Conservation (phyloP, 1,139 yeast genomes). For the Blastobotrys capitulatus region DNA sequence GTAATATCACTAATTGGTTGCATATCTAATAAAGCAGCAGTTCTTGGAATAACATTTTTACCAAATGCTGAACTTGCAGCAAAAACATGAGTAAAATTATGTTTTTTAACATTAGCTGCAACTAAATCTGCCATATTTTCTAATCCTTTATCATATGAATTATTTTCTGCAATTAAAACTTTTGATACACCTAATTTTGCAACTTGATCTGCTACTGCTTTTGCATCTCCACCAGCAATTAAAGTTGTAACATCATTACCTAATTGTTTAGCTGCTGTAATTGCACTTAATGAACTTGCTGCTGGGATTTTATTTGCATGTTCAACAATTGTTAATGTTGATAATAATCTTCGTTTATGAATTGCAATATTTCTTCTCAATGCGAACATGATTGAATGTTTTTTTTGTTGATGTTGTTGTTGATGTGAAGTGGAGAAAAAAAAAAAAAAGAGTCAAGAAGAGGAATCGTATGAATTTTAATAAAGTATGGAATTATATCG, state of each 20-base stretch:
- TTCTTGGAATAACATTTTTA: slow-evolving; percentile 78
- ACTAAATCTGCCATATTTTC: slow-evolving; percentile 35
- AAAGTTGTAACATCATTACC: slow-evolving; percentile 38
- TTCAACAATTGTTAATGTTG: slow-evolving; percentile 76
- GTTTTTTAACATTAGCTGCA: slow-evolving; percentile 38
- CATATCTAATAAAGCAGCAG: slow-evolving; percentile 76
- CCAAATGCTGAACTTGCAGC: slow-evolving; percentile 84
- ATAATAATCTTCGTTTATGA: slow-evolving; percentile 32
- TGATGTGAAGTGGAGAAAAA: neutral
- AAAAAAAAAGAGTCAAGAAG: neutral
- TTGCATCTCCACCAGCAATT: slow-evolving; percentile 37
- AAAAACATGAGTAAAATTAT: slow-evolving; percentile 63
- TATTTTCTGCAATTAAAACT: slow-evolving; percentile 35
- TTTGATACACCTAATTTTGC: slow-evolving; percentile 37
- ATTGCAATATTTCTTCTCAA: neutral
- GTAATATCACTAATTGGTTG: slow-evolving; percentile 86
- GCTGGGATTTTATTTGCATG: slow-evolving; percentile 47
- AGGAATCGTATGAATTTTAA: neutral
- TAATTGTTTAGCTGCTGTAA: slow-evolving; percentile 38
- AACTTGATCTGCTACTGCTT: slow-evolving; percentile 31
- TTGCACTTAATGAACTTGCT: slow-evolving; percentile 54
- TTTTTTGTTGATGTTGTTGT: neutral
- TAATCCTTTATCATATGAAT: slow-evolving; percentile 36
- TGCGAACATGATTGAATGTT: slow-evolving; percentile 1
- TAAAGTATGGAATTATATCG: neutral